Base-by-base conservation (phyloP, 1,284 basidiomycete genomes). In the Trichosporon coremiiforme region DNA sequence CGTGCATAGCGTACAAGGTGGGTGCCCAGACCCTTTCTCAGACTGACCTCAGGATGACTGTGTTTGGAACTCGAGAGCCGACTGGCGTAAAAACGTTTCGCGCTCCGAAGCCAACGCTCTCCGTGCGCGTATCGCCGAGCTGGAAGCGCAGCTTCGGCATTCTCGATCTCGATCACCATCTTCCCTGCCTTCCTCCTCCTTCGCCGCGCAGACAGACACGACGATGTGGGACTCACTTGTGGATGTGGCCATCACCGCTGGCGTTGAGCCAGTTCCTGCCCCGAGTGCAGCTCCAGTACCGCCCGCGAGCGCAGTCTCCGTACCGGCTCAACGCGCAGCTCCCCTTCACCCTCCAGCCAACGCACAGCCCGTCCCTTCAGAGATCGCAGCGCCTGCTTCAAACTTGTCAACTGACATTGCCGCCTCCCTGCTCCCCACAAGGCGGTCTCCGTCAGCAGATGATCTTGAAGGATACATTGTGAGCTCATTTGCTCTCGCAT, bases 1-100 rank as follows among this genome's bases (percentile, higher is more conserved):
- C 79, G 0, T 82, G 80, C 67, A 69, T 65, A 33, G 71, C 77
- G 2, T 79, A 78, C 72, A 78, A 79, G 60, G 77, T 77, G 47
- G 22, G 68, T 57, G 55, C 10, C 29, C 5, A 5, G 1, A 5
- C 1, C 2, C 8, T 13, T 7, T 1, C 29, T 17, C 9, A 5
- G 17, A 13, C 62, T 66, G 38, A 57, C 67, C 20, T 15, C 47
- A 78, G 78, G 77, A 78, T 71, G 76, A 77, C 20, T 80, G 79
- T 64, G 66, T 68, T 5, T 80, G 76, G 75, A 73, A 71, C 25
- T 20, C 60, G 7, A 68, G 70, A 9, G 68, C 71, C 29, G 79
- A 80, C 69, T 73, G 72, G 55, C 75, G 79, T 20, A 77, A 76
- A 53, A 71, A 75, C 0, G 71, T 76, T 0, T 76, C 76, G 2